Evolutionary conservation across 495 filamentous ascomycete species (phyloP), one percentile per base, ranked within the genome.

Genomic region (Talaromyces thailandensis): DNA sequence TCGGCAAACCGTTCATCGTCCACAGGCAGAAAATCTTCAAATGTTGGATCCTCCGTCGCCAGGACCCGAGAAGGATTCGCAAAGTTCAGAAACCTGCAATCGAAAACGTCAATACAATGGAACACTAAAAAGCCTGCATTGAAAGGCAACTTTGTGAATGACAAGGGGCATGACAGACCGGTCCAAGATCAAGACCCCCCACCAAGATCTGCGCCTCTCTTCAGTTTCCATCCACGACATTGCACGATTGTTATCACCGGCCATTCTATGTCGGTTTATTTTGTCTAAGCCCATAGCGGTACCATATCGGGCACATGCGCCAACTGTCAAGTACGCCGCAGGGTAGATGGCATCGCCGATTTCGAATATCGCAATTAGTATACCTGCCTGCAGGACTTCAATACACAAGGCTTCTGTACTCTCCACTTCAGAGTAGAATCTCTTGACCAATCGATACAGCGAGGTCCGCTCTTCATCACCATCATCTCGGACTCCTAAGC

Each of bases 161-260:
- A 25, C 6, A 52, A 18, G n/a, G 52, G 23, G 5, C 21, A 55
- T 40, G 29, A 65, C 65, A 28, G 12, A 76, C 70, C 73, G 66
- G 60, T 84, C 79, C 11, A 80, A 69, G 14, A 82, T 66, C 48
- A 80, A 71, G n/a, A 82, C 72, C 14, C 67, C 75, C 81, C 81
- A 84, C 80, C 79, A 82, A 0, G 74, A 71, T 52, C 81, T 56
- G 23, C 72, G 64, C 8, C 79, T 64, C 64, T 84, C 80, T 63
- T 84, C 80, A 16, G 66, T 64, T 61, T 82, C 80, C 1, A 61
- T 58, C 62, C 52, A 63, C 25, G 52, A 28, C 8, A 64, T 37
- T 12, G 56, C 25, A 56, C 16, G 61, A 40, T 52, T 35, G 60
- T 79, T 75, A 26, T 81, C 62, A 23, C 76, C 79, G 5, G 24